phyloP scores from a whole-genome alignment of 2,329 filamentous ascomycete species.

The Zymoseptoria pseudotritici region DNA sequence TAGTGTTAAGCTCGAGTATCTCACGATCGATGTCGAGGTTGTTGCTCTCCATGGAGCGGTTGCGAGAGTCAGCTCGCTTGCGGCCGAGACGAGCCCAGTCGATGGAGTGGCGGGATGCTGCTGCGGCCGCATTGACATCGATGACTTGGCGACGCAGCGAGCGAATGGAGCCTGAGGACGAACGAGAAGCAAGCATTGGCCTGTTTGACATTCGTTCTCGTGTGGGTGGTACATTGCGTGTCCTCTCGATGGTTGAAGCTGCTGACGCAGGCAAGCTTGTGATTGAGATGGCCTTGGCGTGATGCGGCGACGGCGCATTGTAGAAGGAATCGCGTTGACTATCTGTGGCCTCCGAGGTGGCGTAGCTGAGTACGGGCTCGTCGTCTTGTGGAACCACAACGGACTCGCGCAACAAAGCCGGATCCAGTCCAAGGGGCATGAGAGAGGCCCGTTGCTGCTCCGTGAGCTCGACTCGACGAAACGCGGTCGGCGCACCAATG shows the following conservation, averaged over 20 bases:
- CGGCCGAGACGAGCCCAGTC: constrained; percentile 32
- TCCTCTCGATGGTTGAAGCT: background rate
- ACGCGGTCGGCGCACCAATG: constrained; percentile 19
- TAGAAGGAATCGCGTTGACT: background rate
- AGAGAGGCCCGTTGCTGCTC: constrained; percentile 25
- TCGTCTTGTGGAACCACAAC: background rate
- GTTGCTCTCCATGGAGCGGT: constrained; percentile 15
- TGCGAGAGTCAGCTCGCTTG: constrained; percentile 25
- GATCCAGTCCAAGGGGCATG: constrained; percentile 22
- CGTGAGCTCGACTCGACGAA: constrained; percentile 23
- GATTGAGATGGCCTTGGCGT: background rate
- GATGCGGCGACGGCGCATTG: background rate
- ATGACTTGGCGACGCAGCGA: constrained; percentile 30
- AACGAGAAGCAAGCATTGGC: constrained; percentile 12
- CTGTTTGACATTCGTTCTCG: background rate
- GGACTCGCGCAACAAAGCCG: constrained; percentile 18
- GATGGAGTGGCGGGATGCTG: constrained; percentile 14
- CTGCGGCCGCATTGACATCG: constrained; percentile 11
- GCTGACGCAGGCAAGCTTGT: background rate
- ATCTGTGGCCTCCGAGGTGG: constrained; percentile 1
- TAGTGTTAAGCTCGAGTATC: constrained; percentile 43
- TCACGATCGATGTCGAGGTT: constrained; percentile 38
- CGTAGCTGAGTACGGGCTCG: constrained; percentile 13
- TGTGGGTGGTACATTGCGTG: background rate
- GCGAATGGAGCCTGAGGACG: constrained; percentile 27